These are phyloP conservation scores for Pholiota molesta DNA, from an alignment of 768 basidiomycete species.

Conservation along the genomic window DNA sequence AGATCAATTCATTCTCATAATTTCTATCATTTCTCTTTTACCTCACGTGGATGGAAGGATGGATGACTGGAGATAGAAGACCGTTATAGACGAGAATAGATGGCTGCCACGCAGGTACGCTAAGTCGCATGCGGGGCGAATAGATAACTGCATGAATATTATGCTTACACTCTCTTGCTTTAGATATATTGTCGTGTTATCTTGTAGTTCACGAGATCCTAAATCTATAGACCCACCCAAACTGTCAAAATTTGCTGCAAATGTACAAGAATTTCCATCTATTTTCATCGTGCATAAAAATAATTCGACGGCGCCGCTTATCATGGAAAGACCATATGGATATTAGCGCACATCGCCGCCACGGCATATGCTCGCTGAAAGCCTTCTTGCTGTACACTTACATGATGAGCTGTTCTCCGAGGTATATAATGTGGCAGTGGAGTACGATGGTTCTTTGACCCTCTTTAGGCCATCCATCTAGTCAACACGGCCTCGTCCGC, in stretches of 20 bases:
- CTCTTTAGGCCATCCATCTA: slow-evolving; percentile 11
- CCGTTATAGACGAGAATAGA: slow-evolving; percentile 12
- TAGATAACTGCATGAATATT: background rate
- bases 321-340: slow-evolving; percentile 18
- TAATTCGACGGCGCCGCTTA: slow-evolving; percentile 15
- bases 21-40: background rate
- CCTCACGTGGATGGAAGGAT: background rate
- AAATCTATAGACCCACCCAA: background rate
- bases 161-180: background rate
- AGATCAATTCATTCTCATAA: background rate
- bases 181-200: background rate
- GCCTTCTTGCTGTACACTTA: slow-evolving; percentile 1
- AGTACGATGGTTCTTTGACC: background rate
- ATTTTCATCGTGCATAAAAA: slow-evolving; percentile 17
- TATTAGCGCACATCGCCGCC: background rate
- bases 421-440: slow-evolving; percentile 16
- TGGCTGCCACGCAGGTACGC: slow-evolving; percentile 16
- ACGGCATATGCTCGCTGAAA: slow-evolving; percentile 11
- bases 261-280: slow-evolving; percentile 6
- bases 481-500: background rate
- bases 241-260: background rate
- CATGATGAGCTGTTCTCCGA: slow-evolving; percentile 14
- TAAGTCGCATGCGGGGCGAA: slow-evolving; percentile 4
- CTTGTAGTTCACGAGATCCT: background rate
- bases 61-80: slow-evolving; percentile 22